These are phyloP conservation scores for Seiridium cupressi DNA, from an alignment of 2,329 filamentous ascomycete genomes.

Conservation along the genomic window DNA sequence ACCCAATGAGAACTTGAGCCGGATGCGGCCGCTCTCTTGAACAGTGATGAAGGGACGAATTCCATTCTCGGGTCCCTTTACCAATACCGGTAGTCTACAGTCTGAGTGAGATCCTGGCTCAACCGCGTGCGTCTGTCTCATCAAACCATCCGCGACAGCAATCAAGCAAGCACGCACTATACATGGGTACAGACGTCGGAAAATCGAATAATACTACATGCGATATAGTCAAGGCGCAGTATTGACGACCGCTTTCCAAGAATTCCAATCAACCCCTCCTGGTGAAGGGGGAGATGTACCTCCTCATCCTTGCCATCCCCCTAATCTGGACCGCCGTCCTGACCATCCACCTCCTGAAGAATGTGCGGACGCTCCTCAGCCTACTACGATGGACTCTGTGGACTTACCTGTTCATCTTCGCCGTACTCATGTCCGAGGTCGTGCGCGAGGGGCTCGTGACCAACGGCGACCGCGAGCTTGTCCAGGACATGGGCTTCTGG, in stretches of 20 bases:
- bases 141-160: background rate
- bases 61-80: background rate
- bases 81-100: too few species aligned
- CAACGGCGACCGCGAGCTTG: slow-evolving; percentile 12
- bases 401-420: slow-evolving; percentile 19
- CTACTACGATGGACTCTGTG: slow-evolving; percentile 19
- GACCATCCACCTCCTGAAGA: slow-evolving; percentile 15
- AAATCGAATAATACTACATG: too few species aligned
- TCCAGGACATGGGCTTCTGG: slow-evolving; percentile 15
- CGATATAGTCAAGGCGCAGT: too few species aligned
- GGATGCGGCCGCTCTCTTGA: background rate
- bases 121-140: background rate
- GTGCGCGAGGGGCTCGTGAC: slow-evolving; percentile 18
- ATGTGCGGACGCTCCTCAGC: slow-evolving; percentile 17
- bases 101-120: background rate
- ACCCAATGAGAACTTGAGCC: too few species aligned
- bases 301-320: slow-evolving; percentile 15
- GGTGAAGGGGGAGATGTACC: slow-evolving; percentile 8
- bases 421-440: slow-evolving; percentile 16
- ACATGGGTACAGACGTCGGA: background rate
- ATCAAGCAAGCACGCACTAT: background rate
- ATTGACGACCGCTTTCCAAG: too few species aligned
- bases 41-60: background rate
- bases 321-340: slow-evolving; percentile 19
- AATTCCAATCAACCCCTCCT: background rate